These are phyloP conservation scores for Erodium chrysanthum DNA, from an alignment of 441 rosid genomes.

Conservation along the genomic window DNA sequence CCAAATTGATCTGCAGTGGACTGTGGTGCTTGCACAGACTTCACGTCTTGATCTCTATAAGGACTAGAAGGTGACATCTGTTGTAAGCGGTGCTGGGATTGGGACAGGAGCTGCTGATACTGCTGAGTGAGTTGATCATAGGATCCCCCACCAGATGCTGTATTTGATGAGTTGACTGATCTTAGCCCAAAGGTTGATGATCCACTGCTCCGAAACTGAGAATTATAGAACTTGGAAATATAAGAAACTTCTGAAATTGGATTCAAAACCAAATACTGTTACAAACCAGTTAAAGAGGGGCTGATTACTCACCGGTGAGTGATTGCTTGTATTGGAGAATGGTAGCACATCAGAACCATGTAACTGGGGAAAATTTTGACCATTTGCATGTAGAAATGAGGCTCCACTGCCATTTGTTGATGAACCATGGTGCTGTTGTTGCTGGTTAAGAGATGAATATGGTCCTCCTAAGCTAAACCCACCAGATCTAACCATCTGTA, in stretches of 20 bases:
- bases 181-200: conserved; percentile 76
- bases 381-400: conserved; percentile 55
- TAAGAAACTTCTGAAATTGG: background rate
- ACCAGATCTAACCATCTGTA: conserved; percentile 79
- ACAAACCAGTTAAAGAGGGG: background rate
- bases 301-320: conserved; percentile 56
- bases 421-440: conserved; percentile 78
- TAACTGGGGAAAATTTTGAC: conserved; percentile 53
- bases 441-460: conserved; percentile 51
- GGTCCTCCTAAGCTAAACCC: conserved; percentile 64
- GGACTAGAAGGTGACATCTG: conserved; percentile 73
- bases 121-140: conserved; percentile 77
- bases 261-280: background rate
- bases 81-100: conserved; percentile 73
- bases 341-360: conserved; percentile 78
- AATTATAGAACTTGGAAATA: background rate
- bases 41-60: conserved; percentile 68
- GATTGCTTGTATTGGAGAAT: conserved; percentile 63
- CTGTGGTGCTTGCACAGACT: conserved; percentile 57
- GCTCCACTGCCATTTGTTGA: conserved; percentile 56
- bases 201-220: conserved; percentile 52
- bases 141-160: conserved; percentile 52
- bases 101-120: conserved; percentile 66
- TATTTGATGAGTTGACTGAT: conserved; percentile 63
- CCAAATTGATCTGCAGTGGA: conserved; percentile 78